phyloP scores from a whole-genome alignment of 2,329 filamentous ascomycete genomes.

The Curvularia hawaiiensis region DNA sequence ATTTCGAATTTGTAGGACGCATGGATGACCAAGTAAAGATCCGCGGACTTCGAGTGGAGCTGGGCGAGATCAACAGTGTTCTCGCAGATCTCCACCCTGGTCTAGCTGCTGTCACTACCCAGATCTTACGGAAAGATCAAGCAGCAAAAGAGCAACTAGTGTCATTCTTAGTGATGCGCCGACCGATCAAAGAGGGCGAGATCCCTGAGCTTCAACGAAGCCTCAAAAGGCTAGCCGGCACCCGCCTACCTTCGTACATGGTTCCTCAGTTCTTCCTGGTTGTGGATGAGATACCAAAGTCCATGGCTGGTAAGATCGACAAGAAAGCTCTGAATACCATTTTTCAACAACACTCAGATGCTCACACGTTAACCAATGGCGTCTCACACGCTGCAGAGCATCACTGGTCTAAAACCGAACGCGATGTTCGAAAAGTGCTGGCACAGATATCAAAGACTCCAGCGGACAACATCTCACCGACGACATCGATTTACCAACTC shows the following conservation, averaged over 20 bases:
- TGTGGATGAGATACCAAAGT: constrained; percentile 43
- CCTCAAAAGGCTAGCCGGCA: constrained; percentile 24
- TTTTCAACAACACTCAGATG: constrained; percentile 33
- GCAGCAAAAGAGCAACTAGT: constrained; percentile 44
- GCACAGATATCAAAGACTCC: constrained; percentile 63
- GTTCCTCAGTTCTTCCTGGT: constrained; percentile 45
- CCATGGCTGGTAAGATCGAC: constrained; percentile 49
- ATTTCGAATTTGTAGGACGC: constrained; percentile 49
- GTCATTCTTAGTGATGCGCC: constrained; percentile 34
- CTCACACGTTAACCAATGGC: constrained; percentile 1
- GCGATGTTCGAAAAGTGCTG: constrained; percentile 60
- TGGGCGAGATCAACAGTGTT: constrained; percentile 46
- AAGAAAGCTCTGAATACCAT: constrained; percentile 39
- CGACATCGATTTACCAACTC: constrained; percentile 82
- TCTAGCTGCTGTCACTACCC: constrained; percentile 35
- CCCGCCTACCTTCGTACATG: constrained; percentile 46
- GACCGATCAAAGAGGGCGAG: constrained; percentile 8
- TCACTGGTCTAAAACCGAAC: constrained; percentile 60
- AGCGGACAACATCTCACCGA: constrained; percentile 56
- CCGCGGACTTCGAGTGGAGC: constrained; percentile 45
- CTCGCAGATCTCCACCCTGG: constrained; percentile 29
- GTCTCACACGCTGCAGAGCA: constrained; percentile 13
- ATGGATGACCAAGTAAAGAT: constrained; percentile 50
- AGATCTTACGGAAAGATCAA: constrained; percentile 37
- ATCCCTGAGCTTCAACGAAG: constrained; percentile 23